These are phyloP conservation scores for Filosporella fistucella DNA, from an alignment of 495 filamentous ascomycete species.

Conservation along the genomic window DNA sequence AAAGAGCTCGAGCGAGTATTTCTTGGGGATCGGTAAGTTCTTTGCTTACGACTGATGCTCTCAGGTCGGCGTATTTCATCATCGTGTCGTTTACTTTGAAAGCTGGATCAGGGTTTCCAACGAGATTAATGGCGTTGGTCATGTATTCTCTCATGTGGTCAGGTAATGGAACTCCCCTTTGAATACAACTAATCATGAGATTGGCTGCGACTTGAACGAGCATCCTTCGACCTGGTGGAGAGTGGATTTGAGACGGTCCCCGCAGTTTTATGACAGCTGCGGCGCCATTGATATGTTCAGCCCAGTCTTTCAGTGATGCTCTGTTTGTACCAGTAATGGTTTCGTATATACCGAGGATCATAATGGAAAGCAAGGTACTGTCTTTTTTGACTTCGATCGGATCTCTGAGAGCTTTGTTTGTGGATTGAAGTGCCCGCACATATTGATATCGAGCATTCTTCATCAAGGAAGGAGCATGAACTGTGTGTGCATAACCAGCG, in stretches of 20 bases:
- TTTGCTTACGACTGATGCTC: slow-evolving; percentile 37
- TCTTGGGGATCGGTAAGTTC: slow-evolving; percentile 33
- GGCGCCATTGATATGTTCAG: slow-evolving; percentile 57
- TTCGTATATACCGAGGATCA: slow-evolving; percentile 54
- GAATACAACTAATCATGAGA: slow-evolving; percentile 34
- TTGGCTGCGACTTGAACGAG: slow-evolving; percentile 49
- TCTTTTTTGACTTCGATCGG: slow-evolving; percentile 52
- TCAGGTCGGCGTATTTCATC: slow-evolving; percentile 39
- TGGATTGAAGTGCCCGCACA: slow-evolving; percentile 37
- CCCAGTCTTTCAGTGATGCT: slow-evolving; percentile 46
- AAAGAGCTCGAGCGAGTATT: slow-evolving; percentile 40
- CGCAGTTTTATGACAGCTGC: slow-evolving; percentile 52
- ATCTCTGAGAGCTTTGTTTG: slow-evolving; percentile 48
- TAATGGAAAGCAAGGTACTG: slow-evolving; percentile 54
- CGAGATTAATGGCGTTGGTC: slow-evolving; percentile 23
- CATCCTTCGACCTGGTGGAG: slow-evolving; percentile 45
- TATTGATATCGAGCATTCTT: slow-evolving; percentile 43
- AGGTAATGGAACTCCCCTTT: slow-evolving; percentile 30
- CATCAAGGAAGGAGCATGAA: slow-evolving; percentile 30
- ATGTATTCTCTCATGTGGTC: slow-evolving; percentile 31
- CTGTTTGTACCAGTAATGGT: slow-evolving; percentile 45
- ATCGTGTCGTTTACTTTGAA: slow-evolving; percentile 27
- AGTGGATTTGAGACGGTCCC: slow-evolving; percentile 49
- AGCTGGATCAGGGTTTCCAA: slow-evolving; percentile 21
- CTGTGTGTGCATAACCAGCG: slow-evolving; percentile 43